Base-by-base conservation (phyloP, 768 basidiomycete genomes). In the Calocybe cyanea region DNA sequence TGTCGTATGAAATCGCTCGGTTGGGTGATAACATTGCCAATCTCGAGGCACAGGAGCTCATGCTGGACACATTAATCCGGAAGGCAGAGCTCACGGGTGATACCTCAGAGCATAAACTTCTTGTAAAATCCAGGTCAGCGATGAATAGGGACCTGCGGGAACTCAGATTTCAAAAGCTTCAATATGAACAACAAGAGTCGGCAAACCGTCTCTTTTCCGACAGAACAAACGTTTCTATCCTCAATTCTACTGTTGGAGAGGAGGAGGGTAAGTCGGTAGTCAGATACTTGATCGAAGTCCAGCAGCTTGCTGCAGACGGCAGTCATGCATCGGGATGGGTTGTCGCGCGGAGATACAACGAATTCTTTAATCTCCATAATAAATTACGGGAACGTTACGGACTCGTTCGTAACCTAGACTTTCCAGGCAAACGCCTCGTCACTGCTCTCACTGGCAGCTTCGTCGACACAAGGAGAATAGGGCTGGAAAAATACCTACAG, bases 21-120 rank as follows among this genome's bases (percentile, higher is more conserved):
- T 73, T 99, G 2, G 71, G 76, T 15, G 78, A 83, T 36, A 89
- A 90, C 47, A 80, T 97, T 45, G 67, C 70, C 5, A 85, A 87
- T 51, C 68, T 93, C 11, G 80, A 89, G 52, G 75, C 80, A 1
- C 96, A 98, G 55, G 86, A 90, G 45, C 65, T 76, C 28, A 87
- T 92, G 70, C 76, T 99, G 3, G 85, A 89, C 49, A 87, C 83
- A 1, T 70, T 98, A 35, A 91, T 96, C 57, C 89, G 89, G 57
- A 94, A 95, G 62, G 96, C 96, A 1, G 96, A 98, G 59, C 69
- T 98, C 31, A 91, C 90, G 3, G 96, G 94, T 0, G 92, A 91
- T 58, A 81, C 78, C 1, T 83, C 87, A 56, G 94, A 98, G 64
- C 76, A 95, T 17, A 78, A 77, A 47, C 75, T 98, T 35, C 78